Percentiles rank a stretch among this genome's conserved stretches.
phyloP scores from a whole-genome alignment of 2,329 filamentous ascomycete species.

The Trichoderma pleuroti region DNA sequence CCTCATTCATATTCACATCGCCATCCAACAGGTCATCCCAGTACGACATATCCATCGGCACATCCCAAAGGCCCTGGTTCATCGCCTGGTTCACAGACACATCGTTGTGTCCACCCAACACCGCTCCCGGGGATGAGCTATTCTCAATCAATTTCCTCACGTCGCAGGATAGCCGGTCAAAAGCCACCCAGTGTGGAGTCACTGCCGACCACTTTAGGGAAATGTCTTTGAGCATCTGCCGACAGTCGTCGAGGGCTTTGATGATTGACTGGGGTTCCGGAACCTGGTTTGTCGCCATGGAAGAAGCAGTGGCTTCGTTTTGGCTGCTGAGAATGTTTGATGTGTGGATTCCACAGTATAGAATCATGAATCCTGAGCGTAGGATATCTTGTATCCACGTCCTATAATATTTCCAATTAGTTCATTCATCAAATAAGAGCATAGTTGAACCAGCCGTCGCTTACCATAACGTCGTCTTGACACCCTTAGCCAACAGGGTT shows the following conservation, averaged over 20 bases:
- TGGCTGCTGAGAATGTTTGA: constrained; percentile 10
- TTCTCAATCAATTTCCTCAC: constrained; percentile 12
- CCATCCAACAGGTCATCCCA: constrained; percentile 14
- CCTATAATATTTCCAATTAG: not conserved
- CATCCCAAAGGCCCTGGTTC: constrained; percentile 7
- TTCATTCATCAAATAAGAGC: not conserved
- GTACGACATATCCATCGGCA: constrained; percentile 15
- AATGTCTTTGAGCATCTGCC: constrained; percentile 14
- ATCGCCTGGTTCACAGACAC: not conserved
- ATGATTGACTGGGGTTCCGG: constrained; percentile 3
- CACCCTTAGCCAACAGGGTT: constrained; percentile 1
- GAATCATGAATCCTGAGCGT: constrained; percentile 14
- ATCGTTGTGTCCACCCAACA: not conserved
- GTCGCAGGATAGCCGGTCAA: constrained; percentile 11
- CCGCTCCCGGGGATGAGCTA: not conserved
- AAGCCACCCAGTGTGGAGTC: constrained; percentile 13
- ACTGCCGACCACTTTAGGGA: constrained; percentile 7
- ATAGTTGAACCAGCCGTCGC: not conserved
- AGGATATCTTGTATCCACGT: constrained; percentile 16
- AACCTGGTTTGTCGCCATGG: not conserved
- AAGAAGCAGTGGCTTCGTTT: not conserved
- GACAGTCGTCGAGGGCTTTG: constrained; percentile 14
- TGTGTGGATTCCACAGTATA: constrained; percentile 17
- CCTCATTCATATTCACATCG: constrained; percentile 14
- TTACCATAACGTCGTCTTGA: constrained; percentile 13